These are phyloP conservation scores for Adiantum capillusveneris DNA, from an alignment of 75 land plant species.

Conservation along the genomic window DNA sequence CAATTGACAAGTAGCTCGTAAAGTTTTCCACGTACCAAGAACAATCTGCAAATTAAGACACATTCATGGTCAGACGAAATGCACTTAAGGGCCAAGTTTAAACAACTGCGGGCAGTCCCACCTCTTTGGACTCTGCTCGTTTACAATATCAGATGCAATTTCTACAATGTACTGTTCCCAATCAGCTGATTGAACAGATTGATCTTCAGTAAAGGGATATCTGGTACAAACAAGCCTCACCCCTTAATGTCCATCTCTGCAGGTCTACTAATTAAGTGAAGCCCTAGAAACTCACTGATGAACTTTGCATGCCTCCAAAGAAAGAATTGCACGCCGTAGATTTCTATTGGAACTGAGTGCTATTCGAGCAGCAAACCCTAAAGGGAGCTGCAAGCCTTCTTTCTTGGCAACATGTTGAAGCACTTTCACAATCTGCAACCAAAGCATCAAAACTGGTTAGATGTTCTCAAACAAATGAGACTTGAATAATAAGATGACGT, in stretches of 20 bases:
- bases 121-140: conserved; percentile 98
- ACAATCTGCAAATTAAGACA: conserved; percentile 76
- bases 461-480: too few relatives aligned
- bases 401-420: conserved; percentile 81
- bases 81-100: too few relatives aligned
- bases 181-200: conserved; percentile 70
- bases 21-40: conserved; percentile 74
- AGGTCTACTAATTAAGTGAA: not conserved
- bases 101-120: conserved; percentile 9
- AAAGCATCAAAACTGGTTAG: not conserved
- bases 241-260: not conserved
- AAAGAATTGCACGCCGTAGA: conserved; percentile 79
- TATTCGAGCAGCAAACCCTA: conserved; percentile 65
- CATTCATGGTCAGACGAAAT: not conserved
- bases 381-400: conserved; percentile 75
- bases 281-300: conserved; percentile 56
- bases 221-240: conserved; percentile 20
- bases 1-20: conserved; percentile 94
- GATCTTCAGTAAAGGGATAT: conserved; percentile 80
- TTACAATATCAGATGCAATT: conserved; percentile 84
- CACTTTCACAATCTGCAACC: conserved; percentile 60
- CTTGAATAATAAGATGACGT: too few relatives aligned
- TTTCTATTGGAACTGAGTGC: conserved; percentile 76
- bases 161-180: conserved; percentile 95
- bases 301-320: conserved; percentile 90